Base-by-base conservation (phyloP, 2,329 filamentous ascomycete species). In the Aspergillus pseudoglaucus region DNA sequence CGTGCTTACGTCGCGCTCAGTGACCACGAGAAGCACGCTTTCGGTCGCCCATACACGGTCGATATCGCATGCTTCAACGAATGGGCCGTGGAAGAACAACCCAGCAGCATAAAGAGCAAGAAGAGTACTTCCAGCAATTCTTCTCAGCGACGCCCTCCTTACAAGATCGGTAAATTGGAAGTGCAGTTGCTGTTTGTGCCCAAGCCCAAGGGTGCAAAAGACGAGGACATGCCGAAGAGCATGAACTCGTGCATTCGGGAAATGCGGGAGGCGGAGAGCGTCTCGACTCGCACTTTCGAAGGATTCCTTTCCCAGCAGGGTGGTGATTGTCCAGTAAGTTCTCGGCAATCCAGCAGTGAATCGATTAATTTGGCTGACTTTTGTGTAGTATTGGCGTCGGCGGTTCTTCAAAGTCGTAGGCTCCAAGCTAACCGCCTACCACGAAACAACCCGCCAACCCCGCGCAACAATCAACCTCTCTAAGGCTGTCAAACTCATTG, bases 201-300 rank as follows among this genome's bases (percentile, higher is more conserved):
- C 0, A 89, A 90, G 59, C 91, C 93, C 4, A 91, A 88, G 74
- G 87, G 86, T 40, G 79, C 84, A 25, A 83, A 83, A 44, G 93
- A 97, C 55, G 90, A 96, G 14, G 91, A 97, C 58, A 96, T 98
- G 89, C 93, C 93, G 47, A 97, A 97, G 83, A 96, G 90, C 75
- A 95, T 98, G 90, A 95, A 93, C 69, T 87, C 88, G 39, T 95
- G 90, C 67, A 87, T 97, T 58, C 82, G 93, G 15, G 93, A 97
- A 73, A 83, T 98, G 72, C 88, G 87, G 69, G 88, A 91, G 45
- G 90, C 91, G 2, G 90, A 95, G 66, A 86, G 87, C 65, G 79
- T 87, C 52, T 80, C 87, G 53, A 78, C 85, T 43, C 83, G 86
- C 53, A 85, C 83, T 59, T 95, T 82, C 77, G 91, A 98, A 68